Percentiles rank a stretch among this genome's conserved stretches.
phyloP scores from a whole-genome alignment of 2,329 filamentous ascomycete species.

The Lasiodiplodia theobromae region DNA sequence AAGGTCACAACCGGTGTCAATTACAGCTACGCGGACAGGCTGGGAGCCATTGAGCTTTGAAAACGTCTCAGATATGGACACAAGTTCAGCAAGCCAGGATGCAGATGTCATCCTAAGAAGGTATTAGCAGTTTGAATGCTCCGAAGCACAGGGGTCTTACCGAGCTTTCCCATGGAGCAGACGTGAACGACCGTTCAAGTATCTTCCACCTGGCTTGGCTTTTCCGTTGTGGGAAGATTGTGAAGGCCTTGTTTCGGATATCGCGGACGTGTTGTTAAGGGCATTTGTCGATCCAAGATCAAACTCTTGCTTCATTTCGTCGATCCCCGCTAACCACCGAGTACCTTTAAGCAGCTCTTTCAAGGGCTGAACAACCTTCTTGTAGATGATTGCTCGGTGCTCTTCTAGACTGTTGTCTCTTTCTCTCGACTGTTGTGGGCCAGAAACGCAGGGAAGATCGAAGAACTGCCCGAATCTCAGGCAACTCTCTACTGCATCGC shows the following conservation, averaged over 20 bases:
- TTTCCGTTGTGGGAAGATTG: neutral
- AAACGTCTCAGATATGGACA: neutral
- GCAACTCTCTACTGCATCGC: neutral
- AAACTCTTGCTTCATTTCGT: neutral
- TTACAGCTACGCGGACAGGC: neutral
- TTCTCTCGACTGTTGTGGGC: too few relatives aligned
- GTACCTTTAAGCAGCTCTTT: neutral
- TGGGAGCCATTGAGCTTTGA: rapidly evolving
- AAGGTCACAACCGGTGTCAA: neutral
- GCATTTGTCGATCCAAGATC: neutral
- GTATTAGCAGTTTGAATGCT: neutral
- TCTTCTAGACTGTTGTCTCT: neutral
- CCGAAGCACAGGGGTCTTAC: too few relatives aligned
- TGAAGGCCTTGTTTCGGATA: neutral
- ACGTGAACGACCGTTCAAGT: too few relatives aligned
- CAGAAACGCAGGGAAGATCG: too few relatives aligned
- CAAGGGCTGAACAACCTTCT: neutral
- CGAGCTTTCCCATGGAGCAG: too few relatives aligned
- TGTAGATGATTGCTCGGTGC: neutral
- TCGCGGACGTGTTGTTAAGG: neutral
- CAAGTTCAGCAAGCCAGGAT: neutral
- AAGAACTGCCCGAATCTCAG: neutral
- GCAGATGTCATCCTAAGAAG: neutral
- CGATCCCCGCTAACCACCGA: neutral
- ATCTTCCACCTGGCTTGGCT: too few relatives aligned